Percentiles rank a stretch among this genome's conserved stretches.
Conservation (phyloP, 768 basidiomycete genomes). For the Solioccasus polychromus region DNA sequence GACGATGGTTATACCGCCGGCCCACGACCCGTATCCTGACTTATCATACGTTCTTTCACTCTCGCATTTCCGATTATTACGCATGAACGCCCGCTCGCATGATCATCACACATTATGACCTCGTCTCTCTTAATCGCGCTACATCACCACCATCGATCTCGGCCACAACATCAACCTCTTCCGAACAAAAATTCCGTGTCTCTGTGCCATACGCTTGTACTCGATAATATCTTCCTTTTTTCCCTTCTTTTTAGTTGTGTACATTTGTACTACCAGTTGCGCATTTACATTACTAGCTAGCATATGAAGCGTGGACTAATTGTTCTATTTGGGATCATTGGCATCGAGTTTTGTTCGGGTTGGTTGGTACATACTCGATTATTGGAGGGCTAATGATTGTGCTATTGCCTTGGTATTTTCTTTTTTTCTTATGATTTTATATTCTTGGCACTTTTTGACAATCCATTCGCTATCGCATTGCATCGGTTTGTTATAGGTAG, state of each 20-base stretch:
- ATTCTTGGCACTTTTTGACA: conserved; percentile 29
- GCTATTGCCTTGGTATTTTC: conserved; percentile 18
- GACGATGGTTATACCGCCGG: conserved; percentile 32
- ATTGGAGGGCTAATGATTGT: conserved; percentile 31
- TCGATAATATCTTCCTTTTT: conserved; percentile 29
- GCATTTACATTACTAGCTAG: conserved; percentile 35
- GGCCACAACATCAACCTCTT: conserved; percentile 10
- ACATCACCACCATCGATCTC: conserved; percentile 18
- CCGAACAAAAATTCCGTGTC: conserved; percentile 20
- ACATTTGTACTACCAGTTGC: conserved; percentile 33
- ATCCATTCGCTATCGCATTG: conserved; percentile 25
- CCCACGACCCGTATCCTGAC: conserved; percentile 36
- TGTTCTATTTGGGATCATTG: conserved; percentile 24
- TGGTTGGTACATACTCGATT: conserved; percentile 29
- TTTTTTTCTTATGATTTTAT: conserved; percentile 25
- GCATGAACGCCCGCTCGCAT: conserved; percentile 25
- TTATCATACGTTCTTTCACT: conserved; percentile 23
- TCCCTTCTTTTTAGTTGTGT: conserved; percentile 25
- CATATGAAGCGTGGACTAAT: conserved; percentile 35
- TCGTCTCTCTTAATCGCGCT: conserved; percentile 30
- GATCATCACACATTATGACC: conserved; percentile 30
- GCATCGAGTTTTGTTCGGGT: conserved; percentile 29
- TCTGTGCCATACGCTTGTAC: conserved; percentile 35
- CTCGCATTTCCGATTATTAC: conserved; percentile 23
- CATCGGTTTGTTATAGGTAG: conserved; percentile 31